Evolutionary conservation across 257 asterid species (phyloP).

Genomic region (Oldenlandia corymbosa): DNA sequence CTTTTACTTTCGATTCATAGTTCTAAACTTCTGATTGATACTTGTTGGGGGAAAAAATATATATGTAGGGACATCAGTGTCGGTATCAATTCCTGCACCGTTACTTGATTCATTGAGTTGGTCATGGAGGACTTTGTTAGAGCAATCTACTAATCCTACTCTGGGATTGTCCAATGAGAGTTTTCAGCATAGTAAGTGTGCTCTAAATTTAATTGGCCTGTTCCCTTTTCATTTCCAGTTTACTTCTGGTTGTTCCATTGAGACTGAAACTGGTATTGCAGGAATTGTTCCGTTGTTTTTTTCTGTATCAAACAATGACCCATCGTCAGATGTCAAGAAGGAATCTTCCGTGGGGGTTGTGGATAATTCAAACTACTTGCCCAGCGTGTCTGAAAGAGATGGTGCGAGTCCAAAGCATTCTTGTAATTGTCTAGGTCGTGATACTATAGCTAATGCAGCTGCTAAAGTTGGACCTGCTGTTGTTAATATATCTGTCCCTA

Average conservation of each 20-base stretch:
- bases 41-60: not conserved
- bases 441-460: conserved; percentile 81
- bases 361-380: conserved; percentile 29
- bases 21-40: not conserved
- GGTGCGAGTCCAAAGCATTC: conserved; percentile 35
- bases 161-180: conserved; percentile 18
- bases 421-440: conserved; percentile 74
- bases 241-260: conserved; percentile 6
- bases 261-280: conserved; percentile 26
- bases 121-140: conserved; percentile 41
- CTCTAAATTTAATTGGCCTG: not conserved
- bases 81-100: conserved; percentile 32
- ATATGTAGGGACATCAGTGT: conserved; percentile 32
- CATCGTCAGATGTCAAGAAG: conserved; percentile 33
- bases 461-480: conserved; percentile 82
- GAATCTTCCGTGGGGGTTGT: conserved; percentile 29
- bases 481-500: conserved; percentile 71
- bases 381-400: conserved; percentile 30
- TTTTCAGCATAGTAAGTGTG: conserved; percentile 43
- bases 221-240: not conserved
- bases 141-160: conserved; percentile 17
- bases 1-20: not conserved
- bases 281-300: conserved; percentile 43
- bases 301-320: conserved; percentile 28
- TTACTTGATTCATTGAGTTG: conserved; percentile 30